These are phyloP conservation scores for Scutellaria minor DNA, from an alignment of 257 asterid species.

Conservation along the genomic window DNA sequence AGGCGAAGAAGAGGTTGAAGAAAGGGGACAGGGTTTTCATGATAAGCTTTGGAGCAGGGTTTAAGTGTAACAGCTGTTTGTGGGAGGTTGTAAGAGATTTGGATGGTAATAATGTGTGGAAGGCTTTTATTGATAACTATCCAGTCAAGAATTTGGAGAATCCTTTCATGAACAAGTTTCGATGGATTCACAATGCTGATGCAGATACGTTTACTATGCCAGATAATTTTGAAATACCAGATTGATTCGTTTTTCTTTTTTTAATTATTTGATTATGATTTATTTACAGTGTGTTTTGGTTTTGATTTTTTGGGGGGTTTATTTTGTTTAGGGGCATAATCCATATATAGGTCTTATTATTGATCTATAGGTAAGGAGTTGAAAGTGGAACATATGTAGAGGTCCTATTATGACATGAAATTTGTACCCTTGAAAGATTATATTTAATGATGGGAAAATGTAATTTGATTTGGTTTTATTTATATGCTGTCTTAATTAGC, in stretches of 20 bases:
- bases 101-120: slow-evolving; percentile 62
- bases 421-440: no score
- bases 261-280: not conserved
- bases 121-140: slow-evolving; percentile 48
- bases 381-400: no score
- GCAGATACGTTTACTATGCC: slow-evolving; percentile 40
- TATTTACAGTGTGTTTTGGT: no score
- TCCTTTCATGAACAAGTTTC: slow-evolving; percentile 70
- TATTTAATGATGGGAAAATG: no score
- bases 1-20: slow-evolving; percentile 66
- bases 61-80: slow-evolving; percentile 74
- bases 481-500: no score
- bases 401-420: no score
- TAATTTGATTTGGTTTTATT: no score
- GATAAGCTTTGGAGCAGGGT: slow-evolving; percentile 84
- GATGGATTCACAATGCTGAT: slow-evolving; percentile 55
- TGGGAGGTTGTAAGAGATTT: slow-evolving; percentile 75
- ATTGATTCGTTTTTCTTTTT: not conserved
- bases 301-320: no score
- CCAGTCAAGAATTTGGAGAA: slow-evolving; percentile 52
- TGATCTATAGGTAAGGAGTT: no score
- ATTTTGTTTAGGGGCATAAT: no score
- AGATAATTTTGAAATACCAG: slow-evolving; percentile 55
- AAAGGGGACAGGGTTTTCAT: slow-evolving; percentile 66
- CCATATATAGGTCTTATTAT: no score